Base-by-base conservation (phyloP, 202 grass and related monocot genomes). In the Sporobolus alterniflorus region DNA sequence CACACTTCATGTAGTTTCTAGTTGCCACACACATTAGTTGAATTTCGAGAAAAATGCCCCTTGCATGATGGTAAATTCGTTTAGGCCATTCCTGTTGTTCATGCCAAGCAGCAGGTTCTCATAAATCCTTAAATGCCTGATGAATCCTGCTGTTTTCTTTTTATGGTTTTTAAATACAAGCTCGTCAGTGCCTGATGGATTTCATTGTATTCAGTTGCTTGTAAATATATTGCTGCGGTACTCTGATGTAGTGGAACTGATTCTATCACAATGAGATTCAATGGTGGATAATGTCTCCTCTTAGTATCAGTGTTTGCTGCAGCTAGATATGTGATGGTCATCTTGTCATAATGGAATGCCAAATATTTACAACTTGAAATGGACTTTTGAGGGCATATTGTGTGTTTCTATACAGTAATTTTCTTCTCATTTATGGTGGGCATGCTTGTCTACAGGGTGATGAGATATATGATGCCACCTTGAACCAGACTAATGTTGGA, bases 401-500 rank as follows among this genome's bases (percentile, higher is more conserved):
- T n/a, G n/a, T n/a, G n/a, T n/a, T n/a, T n/a, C n/a, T n/a, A n/a
- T n/a, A n/a, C n/a, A n/a, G n/a, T n/a, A n/a, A n/a, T n/a, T n/a
- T n/a, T n/a, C n/a, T n/a, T n/a, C n/a, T 66, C 64, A 22, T 75
- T 57, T 74, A 46, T 68, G 51, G 33, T 84, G 47, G 43, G 5
- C 46, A 75, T 55, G 46, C 29, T 83, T 68, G 62, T 63, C 86
- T 91, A 73, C 89, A 98, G 95, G 95, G 79, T 34, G 84, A 95
- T 65, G 92, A 98, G 44, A 90, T 98, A 28, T 98, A 93, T 91
- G 92, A 93, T 85, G 95, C 92, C 20, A 95, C 87, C 31, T 64
- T 98, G 86, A 98, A 95, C 84, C 95, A 98, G 84, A 98, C 95
- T 70, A 95, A 93, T 80, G 84, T 98, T 82, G 87, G 88, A 74